These are phyloP conservation scores for Hanseniaspora nectarophila DNA, from an alignment of 805 yeast genomes.

Conservation along the genomic window DNA sequence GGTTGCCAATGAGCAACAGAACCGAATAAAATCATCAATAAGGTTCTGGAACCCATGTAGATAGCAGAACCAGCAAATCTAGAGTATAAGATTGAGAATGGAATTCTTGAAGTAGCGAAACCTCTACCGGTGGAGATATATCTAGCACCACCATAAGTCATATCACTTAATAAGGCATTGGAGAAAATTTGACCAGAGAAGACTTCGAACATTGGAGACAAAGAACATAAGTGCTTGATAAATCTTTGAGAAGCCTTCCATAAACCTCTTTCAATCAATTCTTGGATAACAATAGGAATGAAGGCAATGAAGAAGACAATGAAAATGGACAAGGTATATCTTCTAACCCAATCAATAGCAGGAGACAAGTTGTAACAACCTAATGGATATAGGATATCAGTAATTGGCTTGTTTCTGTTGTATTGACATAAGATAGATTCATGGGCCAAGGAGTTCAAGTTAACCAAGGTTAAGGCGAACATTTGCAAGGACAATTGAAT, in stretches of 20 bases:
- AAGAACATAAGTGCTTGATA: slow-evolving; percentile 51
- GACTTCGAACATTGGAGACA: slow-evolving; percentile 74
- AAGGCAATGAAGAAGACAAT: slow-evolving; percentile 72
- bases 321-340: slow-evolving; percentile 69
- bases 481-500: slow-evolving; percentile 64
- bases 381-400: slow-evolving; percentile 51
- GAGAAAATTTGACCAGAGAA: slow-evolving; percentile 73
- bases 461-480: slow-evolving; percentile 57
- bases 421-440: slow-evolving; percentile 60
- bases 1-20: slow-evolving; percentile 82
- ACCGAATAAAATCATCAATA: slow-evolving; percentile 61
- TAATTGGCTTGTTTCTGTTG: slow-evolving; percentile 51
- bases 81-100: slow-evolving; percentile 60
- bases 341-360: slow-evolving; percentile 68
- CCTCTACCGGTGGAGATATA: slow-evolving; percentile 81
- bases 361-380: slow-evolving; percentile 69
- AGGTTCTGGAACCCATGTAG: slow-evolving; percentile 70
- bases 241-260: slow-evolving; percentile 65
- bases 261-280: slow-evolving; percentile 68
- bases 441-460: slow-evolving; percentile 60
- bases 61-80: slow-evolving; percentile 74
- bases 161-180: slow-evolving; percentile 55
- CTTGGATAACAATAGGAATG: slow-evolving; percentile 67
- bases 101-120: slow-evolving; percentile 69
- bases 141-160: slow-evolving; percentile 76